Evolutionary conservation across 2,329 filamentous ascomycete species (phyloP), one percentile per base, ranked within the genome.

Genomic region (Monosporascus sp.): DNA sequence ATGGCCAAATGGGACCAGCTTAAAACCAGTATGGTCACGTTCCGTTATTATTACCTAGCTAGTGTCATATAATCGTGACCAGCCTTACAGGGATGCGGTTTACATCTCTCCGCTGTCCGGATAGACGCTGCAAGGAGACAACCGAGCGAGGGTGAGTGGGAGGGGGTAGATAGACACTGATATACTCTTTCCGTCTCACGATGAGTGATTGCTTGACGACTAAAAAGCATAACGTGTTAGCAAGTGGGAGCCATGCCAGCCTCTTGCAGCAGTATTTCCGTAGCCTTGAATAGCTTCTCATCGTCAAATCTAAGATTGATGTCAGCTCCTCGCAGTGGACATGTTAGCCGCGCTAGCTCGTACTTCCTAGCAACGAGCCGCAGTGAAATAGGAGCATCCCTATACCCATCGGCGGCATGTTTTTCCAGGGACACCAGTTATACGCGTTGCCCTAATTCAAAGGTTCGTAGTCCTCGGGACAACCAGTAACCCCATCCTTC

Each of bases 311-410:
- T 63, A 43, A 14, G 16, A 41, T 3, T 8, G 9, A 20, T 11
- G 37, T 40, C 7, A 31, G 31, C 11, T 8, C 27, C 47, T 16
- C 5, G 26, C 11, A 24, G 40, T 31, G 35, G 5, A 35, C 20
- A 31, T 9, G 17, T 9, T 20, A 44, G 45, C 24, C 24, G 7
- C 7, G 24, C 24, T 26, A 53, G 17, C 43, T 59, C 61, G 60
- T n/a, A 60, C 55, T 58, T 63, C 52, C 62, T 51, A 11, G 64
- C 71, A 26, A 74, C 68, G 24, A 74, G 52, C 57, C 74, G 74
- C 55, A 76, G 61, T 47, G 68, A 69, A 19, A 76, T 65, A 3
- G 74, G 74, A 27, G 72, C 69, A 50, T 69, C 70, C 37, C 59
- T 63, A 50, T 72, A 7, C 7, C 68, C 70, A 47, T 70, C 65